Evolutionary conservation across 192 early-diverging fungal species (phyloP).

Genomic region (Gaertneriomyces sp.): DNA sequence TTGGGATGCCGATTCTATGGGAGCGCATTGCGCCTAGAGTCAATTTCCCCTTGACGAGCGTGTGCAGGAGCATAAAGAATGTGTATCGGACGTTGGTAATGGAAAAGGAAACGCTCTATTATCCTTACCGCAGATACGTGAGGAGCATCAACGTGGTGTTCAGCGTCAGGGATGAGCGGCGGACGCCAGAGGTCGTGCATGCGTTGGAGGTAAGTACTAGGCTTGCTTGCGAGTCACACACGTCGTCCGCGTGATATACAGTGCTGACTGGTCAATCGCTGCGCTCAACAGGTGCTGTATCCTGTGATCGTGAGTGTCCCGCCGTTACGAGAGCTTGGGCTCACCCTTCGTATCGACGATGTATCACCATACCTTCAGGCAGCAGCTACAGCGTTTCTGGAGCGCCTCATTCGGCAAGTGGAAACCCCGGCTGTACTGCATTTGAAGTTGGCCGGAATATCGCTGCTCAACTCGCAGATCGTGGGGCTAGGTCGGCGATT

Average conservation of each 20-base stretch:
- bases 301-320: neutral
- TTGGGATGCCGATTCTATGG: constrained; percentile 24
- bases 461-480: constrained; percentile 27
- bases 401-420: constrained; percentile 17
- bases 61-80: constrained; percentile 7
- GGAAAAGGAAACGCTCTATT: constrained; percentile 12
- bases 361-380: constrained; percentile 16
- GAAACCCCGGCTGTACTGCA: constrained; percentile 11
- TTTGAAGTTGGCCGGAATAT: constrained; percentile 24
- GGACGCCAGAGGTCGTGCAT: constrained; percentile 19
- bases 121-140: constrained; percentile 21
- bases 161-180: constrained; percentile 6
- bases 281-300: no score
- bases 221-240: neutral
- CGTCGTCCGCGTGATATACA: constrained; percentile 24
- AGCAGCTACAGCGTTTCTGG: constrained; percentile 23
- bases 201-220: neutral
- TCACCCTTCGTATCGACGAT: constrained; percentile 26
- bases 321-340: constrained; percentile 15
- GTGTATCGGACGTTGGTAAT: constrained; percentile 18
- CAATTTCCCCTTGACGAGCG: neutral
- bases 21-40: constrained; percentile 26
- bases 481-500: constrained; percentile 21
- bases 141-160: constrained; percentile 24
- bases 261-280: neutral